Evolutionary conservation across 2,329 filamentous ascomycete genomes (phyloP).

Genomic region (Colletotrichum eleusines): DNA sequence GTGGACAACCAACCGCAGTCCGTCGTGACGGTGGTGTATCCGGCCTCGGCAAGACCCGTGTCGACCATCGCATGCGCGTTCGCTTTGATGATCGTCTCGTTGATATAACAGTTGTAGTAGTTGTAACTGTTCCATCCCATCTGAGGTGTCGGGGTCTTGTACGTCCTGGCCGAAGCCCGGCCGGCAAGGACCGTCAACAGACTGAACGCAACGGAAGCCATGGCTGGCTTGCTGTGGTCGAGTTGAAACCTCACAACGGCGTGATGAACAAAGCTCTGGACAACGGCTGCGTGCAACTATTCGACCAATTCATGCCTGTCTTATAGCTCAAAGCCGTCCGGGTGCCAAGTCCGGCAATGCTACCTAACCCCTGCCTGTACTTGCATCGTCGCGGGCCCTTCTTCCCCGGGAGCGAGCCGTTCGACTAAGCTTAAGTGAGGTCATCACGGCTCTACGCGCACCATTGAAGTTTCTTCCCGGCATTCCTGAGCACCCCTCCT

Average conservation of each 20-base stretch:
- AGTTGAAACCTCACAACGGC: neutral
- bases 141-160: conserved; percentile 52
- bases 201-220: conserved; percentile 21
- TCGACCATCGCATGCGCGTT: conserved; percentile 67
- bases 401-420: conserved; percentile 19
- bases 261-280: conserved; percentile 3
- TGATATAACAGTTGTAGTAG: conserved; percentile 62
- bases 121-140: conserved; percentile 73
- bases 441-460: conserved; percentile 38
- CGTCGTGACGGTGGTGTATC: conserved; percentile 67
- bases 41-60: conserved; percentile 62
- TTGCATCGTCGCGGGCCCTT: conserved; percentile 26
- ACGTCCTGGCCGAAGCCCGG: conserved; percentile 35
- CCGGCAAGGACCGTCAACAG: conserved; percentile 23
- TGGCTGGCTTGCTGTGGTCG: neutral
- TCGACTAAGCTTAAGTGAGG: conserved; percentile 20
- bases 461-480: conserved; percentile 33
- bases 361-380: neutral
- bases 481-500: neutral
- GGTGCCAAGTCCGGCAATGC: neutral
- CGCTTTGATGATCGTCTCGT: conserved; percentile 60
- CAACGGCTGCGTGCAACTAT: neutral
- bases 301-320: neutral
- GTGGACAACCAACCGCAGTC: conserved; percentile 69
- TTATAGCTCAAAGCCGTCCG: conserved; percentile 16